Evolutionary conservation across 768 basidiomycete genomes (phyloP), one percentile per base, ranked within the genome.

Genomic region (Naganishia randhawae): DNA sequence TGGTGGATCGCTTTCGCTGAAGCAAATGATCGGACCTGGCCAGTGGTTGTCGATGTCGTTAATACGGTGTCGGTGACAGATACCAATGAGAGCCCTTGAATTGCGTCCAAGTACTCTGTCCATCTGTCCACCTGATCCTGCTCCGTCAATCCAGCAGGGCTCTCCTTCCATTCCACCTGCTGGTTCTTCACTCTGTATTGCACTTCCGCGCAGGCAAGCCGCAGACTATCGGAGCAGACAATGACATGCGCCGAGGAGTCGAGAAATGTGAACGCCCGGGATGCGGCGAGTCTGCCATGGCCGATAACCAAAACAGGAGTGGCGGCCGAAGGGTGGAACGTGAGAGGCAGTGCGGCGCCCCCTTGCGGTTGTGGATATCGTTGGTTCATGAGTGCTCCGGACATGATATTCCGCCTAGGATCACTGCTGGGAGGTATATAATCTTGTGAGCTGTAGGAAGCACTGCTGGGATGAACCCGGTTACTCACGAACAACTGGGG

Each of bases 21-120:
- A 1, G 74, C 74, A 37, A 79, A 81, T 10, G 77, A 82, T 13
- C 87, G 85, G 51, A 82, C n/a, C 68, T 42, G 63, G 70, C 39
- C 27, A 66, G 32, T 33, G 81, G 50, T 29, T 33, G 70, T 50
- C 11, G 74, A 69, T 74, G 71, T 54, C 22, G 78, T 69, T 22
- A 85, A 81, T 9, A 89, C 74, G 0, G 91, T 95, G 74, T 94
- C 91, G 0, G 92, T 91, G 35, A 98, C 82, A 71, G 89, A 88
- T 50, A 91, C 86, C 27, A 96, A 81, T 16, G 81, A 76, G n/a
- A 84, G 63, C 8, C 78, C 74, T 8, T 76, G 71, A 0, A 73
- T 71, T 5, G 74, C 68, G 16, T 17, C 78, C 72, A 51, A 89
- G 79, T 72, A 85, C 85, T 10, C 78, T 71, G 29, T 85, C 85